Base-by-base conservation (phyloP, 768 basidiomycete genomes). In the Podaxis pistillaris region DNA sequence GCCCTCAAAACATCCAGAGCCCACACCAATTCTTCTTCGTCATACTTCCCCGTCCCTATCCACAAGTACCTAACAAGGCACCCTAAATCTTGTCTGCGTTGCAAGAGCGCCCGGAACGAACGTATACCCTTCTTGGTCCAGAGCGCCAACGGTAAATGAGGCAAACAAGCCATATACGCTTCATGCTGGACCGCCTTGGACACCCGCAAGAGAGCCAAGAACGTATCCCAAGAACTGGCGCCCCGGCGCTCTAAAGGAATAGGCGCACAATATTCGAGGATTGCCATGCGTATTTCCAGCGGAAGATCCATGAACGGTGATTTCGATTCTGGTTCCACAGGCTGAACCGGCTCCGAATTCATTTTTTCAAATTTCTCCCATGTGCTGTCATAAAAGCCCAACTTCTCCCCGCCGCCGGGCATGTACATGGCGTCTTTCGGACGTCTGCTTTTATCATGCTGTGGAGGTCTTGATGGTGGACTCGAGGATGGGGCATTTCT, bases 281-380 rank as follows among this genome's bases (percentile, higher is more conserved):
- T 68, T 15, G 68, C 52, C 46, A 75, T 64, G 60, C 69, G 67
- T 24, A 79, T 53, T 64, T 78, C 78, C 12, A 69, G 64, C 1
- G 76, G 78, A 9, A 79, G 72, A 30, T 66, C 59, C 51, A 66
- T 53, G 49, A 79, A 68, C 13, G 66, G 72, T 56, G 76, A 75
- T 1, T 70, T 30, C n/a, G 54, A n/a, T 15, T 55, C 37, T 15
- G 49, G 24, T 26, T 17, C 49, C 49, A 24, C 26, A 17, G 24
- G 22, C 22, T 28, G 19, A 15, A 15, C 8, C 49, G 22, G 26
- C 49, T 46, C 19, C 22, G 15, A 9, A 22, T 26, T 28, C 49
- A 28, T 50, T 11, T 24, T 11, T 12, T 24, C 47, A n/a, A 8
- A 40, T 28, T 41, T 44, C 38, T 40, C 38, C 37, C 40, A 26